Percentiles rank a stretch among this genome's conserved stretches.
These are phyloP conservation scores for Haematococcus lacustris DNA, from an alignment of 139 green algal species.

Conservation along the genomic window DNA sequence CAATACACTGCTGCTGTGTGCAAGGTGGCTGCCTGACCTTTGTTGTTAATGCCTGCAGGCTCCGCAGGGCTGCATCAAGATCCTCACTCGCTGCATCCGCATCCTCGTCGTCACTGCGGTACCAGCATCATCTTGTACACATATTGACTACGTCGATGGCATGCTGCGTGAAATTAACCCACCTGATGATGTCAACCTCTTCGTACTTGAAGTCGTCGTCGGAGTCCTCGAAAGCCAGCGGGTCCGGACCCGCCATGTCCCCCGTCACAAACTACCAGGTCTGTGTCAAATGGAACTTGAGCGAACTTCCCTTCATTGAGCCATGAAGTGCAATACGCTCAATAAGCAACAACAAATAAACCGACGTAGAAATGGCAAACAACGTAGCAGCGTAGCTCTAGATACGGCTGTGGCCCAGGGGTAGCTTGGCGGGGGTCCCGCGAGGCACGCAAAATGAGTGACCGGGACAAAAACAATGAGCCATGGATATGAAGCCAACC, in stretches of 20 bases:
- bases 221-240: slow-evolving; percentile 34
- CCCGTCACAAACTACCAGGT: neutral
- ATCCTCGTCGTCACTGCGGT: slow-evolving; percentile 46
- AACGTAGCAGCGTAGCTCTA: too few species aligned
- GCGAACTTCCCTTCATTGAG: too few species aligned
- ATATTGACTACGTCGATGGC: neutral
- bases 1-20: too few species aligned
- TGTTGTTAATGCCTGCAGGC: slow-evolving; percentile 48
- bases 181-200: slow-evolving; percentile 65
- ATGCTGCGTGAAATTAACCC: neutral
- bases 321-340: neutral
- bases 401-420: too few species aligned
- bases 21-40: too few species aligned
- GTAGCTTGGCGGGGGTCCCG: too few species aligned
- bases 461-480: too few species aligned
- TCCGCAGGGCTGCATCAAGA: slow-evolving; percentile 60
- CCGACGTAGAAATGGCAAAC: too few species aligned
- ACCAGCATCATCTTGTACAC: neutral
- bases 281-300: too few species aligned
- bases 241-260: neutral
- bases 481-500: too few species aligned
- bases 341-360: too few species aligned
- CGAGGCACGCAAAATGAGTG: too few species aligned
- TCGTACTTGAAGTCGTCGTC: slow-evolving; percentile 80
- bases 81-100: slow-evolving; percentile 68